A percentile compares a stretch with the other conserved stretches of the same genome.
Conservation (phyloP, 352 stramenopile species). For the Lagenidium giganteum region DNA sequence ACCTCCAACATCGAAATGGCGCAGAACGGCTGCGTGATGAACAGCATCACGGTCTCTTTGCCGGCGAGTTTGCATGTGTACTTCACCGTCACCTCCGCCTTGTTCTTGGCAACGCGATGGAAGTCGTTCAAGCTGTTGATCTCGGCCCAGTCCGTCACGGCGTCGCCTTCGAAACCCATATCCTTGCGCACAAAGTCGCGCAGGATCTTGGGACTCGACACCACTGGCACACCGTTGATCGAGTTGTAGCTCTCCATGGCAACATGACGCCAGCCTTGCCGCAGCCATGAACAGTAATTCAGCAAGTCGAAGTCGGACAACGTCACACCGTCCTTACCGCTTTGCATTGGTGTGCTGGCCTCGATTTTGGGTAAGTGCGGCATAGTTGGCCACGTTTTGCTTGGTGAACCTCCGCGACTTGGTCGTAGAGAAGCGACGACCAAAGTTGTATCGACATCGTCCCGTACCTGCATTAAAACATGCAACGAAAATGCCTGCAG, state of each 20-base stretch:
- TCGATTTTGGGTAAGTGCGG: no score
- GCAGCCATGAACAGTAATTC: slow-evolving; percentile 19
- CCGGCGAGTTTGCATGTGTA: slow-evolving; percentile 19
- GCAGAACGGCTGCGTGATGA: slow-evolving; percentile 18
- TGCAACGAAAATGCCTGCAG: no score
- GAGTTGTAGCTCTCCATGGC: slow-evolving; percentile 79
- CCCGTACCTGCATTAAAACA: no score
- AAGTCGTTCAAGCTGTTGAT: slow-evolving; percentile 83
- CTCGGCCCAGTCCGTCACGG: slow-evolving; percentile 92
- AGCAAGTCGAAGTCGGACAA: slow-evolving; percentile 21
- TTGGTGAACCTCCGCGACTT: no score
- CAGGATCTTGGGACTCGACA: slow-evolving; percentile 34
- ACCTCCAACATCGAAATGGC: slow-evolving; percentile 19
- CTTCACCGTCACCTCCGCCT: slow-evolving; percentile 32
- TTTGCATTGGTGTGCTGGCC: no score
- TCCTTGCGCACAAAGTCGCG: slow-evolving; percentile 11
- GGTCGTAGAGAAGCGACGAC: no score
- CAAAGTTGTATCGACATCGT: no score
- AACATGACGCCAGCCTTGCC: slow-evolving; percentile 17
- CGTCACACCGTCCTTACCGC: slow-evolving; percentile 25
- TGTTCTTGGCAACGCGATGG: slow-evolving; percentile 39
- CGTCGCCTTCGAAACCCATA: slow-evolving; percentile 69
- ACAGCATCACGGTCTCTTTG: slow-evolving; percentile 30
- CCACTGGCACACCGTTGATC: slow-evolving; percentile 62
- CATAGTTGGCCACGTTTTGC: no score